These are phyloP conservation scores for Yamadazyma phyllophila DNA, from an alignment of 805 yeast species.

Conservation along the genomic window DNA sequence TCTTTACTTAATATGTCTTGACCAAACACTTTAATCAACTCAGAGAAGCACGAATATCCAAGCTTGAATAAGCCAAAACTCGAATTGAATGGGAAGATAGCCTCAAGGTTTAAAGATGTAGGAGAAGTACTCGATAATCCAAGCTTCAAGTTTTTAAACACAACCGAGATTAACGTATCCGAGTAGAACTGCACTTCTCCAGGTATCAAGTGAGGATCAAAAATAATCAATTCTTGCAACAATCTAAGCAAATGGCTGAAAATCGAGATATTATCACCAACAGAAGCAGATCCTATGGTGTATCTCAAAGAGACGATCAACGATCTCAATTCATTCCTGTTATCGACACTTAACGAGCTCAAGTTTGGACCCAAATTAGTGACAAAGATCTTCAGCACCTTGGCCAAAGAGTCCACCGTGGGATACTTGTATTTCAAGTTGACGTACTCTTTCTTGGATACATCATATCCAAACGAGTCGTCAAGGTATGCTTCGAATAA, in stretches of 20 bases:
- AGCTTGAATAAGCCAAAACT: constrained; percentile 38
- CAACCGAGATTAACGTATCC: constrained; percentile 24
- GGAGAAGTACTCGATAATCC: constrained; percentile 33
- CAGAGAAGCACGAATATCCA: constrained; percentile 57
- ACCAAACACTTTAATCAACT: constrained; percentile 52
- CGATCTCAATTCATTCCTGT: constrained; percentile 23
- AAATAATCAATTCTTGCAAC: constrained; percentile 38
- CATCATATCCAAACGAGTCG: constrained; percentile 37
- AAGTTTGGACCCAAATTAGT: constrained; percentile 41
- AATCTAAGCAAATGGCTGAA: constrained; percentile 23
- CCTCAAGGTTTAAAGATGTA: constrained; percentile 38
- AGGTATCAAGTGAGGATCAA: constrained; percentile 34
- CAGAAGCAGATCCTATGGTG: constrained; percentile 31
- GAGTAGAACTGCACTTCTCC: constrained; percentile 31
- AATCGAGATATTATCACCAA: constrained; percentile 25
- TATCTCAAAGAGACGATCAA: constrained; percentile 27
- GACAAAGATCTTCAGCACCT: constrained; percentile 28
- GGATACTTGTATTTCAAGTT: constrained; percentile 34
- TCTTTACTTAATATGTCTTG: constrained; percentile 43
- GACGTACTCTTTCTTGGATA: constrained; percentile 30
- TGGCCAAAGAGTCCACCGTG: constrained; percentile 22
- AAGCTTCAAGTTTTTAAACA: constrained; percentile 34
- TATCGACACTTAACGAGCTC: constrained; percentile 19
- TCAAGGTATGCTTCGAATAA: constrained; percentile 32
- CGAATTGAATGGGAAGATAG: constrained; percentile 46